Base-by-base conservation (phyloP, 305 asterid genomes). In the Fraxinus albicans region DNA sequence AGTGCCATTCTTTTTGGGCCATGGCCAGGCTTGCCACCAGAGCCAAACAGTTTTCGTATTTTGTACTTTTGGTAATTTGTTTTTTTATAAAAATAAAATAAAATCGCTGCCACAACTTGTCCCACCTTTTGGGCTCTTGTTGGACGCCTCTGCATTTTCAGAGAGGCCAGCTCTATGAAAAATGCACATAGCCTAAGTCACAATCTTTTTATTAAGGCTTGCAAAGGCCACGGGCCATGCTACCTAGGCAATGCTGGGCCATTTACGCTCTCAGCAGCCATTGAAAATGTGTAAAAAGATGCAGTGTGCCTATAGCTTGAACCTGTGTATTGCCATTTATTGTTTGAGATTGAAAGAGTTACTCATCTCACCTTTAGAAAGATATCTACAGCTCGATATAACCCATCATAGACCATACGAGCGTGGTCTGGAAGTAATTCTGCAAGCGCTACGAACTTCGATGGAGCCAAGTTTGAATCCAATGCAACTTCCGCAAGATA, bases 391-490 rank as follows among this genome's bases (percentile, higher is more conserved):
- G 99, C 98, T n/a, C 97, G 91, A 82, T 96, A 96, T 21, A 96
- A 78, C 40, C 96, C 99, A 72, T 96, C 99, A 8, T 89, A 83
- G 73, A 90, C 89, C 76, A 88, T 50, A 58, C 99, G 98, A 33
- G 99, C 98, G 78, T 96, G 99, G n/a, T 93, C 99, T 0, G 99
- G 99, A 17, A 96, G 94, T 50, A 94, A 78, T 82, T 96, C 99
- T 2, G 95, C 91, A 0, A 94, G 88, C 10, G 94, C 89, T 72
- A 83, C 93, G 63, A 94, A 90, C 83, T 96, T 96, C 0, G 91
- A 91, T 36, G 97, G 89, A 1, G 91, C 79, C 90, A 94, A 84
- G 89, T 94, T 96, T 0, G 96, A 44, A 79, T 95, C 99, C 2
- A 92, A 85, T 12, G 99, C 98, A 42, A 95, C 90, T 82, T 95